Evolutionary conservation across 306 rosid genomes (phyloP).

Genomic region (Quercus gilva): DNA sequence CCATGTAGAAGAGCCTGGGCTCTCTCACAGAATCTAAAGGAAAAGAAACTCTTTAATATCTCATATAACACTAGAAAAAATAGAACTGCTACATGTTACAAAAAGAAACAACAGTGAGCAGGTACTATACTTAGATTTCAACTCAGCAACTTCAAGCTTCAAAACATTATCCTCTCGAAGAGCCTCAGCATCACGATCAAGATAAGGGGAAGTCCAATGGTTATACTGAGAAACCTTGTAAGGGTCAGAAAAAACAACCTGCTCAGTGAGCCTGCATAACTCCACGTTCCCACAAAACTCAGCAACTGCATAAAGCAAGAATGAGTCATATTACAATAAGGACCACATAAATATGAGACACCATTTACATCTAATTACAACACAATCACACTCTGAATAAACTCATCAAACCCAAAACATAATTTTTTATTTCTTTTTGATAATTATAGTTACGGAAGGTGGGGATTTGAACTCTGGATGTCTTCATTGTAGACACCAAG

Average conservation of each 20-base stretch:
- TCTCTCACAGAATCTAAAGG: slow-evolving; percentile 80
- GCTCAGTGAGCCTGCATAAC: slow-evolving; percentile 84
- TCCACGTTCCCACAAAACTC: slow-evolving; percentile 88
- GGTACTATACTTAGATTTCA: slow-evolving; percentile 40
- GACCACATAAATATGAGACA: neutral
- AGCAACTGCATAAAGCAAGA: slow-evolving; percentile 59
- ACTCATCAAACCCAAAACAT: neutral
- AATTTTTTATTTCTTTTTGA: too few species aligned
- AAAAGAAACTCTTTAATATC: slow-evolving; percentile 15
- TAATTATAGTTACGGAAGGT: too few species aligned
- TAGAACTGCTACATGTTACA: neutral
- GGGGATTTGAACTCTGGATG: too few species aligned
- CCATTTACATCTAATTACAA: too few species aligned
- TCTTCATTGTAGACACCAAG: too few species aligned
- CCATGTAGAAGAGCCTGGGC: slow-evolving; percentile 86
- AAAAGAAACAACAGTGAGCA: neutral
- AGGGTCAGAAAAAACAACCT: slow-evolving; percentile 95
- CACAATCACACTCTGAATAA: neutral
- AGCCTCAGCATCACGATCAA: slow-evolving; percentile 82
- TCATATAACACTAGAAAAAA: neutral
- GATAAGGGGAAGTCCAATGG: slow-evolving; percentile 78
- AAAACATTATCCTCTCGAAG: slow-evolving; percentile 70
- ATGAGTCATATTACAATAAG: neutral
- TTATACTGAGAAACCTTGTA: slow-evolving; percentile 73
- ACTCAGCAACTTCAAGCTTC: slow-evolving; percentile 85